A percentile compares a stretch with the other conserved stretches of the same genome.
Evolutionary conservation across 495 filamentous ascomycete genomes (phyloP).

Genomic region (Penicillium turbatum): DNA sequence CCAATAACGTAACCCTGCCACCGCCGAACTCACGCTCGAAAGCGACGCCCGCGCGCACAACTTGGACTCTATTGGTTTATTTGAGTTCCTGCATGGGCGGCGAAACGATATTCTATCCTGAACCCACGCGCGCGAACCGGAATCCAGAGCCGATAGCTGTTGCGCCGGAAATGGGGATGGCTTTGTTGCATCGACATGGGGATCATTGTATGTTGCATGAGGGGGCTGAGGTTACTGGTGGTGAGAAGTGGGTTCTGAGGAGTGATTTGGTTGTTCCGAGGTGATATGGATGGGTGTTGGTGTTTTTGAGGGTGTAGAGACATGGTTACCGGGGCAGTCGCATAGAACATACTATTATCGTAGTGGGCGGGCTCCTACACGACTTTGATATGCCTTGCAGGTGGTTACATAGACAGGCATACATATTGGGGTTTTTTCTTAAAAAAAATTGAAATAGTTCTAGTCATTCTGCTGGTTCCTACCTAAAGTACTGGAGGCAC

Average conservation of each 20-base stretch:
- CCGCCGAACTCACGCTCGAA: conserved; percentile 30
- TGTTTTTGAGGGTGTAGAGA: no score
- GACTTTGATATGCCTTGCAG: neutral
- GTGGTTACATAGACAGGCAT: neutral
- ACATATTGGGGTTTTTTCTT: no score
- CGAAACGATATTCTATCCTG: conserved; percentile 89
- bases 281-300: conserved; percentile 20
- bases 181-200: conserved; percentile 84
- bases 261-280: conserved; percentile 76
- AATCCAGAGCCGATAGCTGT: conserved; percentile 61
- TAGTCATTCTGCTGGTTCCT: conserved; percentile 20
- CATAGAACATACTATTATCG: neutral
- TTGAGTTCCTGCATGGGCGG: conserved; percentile 77
- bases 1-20: conserved; percentile 59
- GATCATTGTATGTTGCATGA: conserved; percentile 88
- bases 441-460: conserved; percentile 9
- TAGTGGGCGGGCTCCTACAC: neutral
- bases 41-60: conserved; percentile 65
- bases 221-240: conserved; percentile 68
- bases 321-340: no score
- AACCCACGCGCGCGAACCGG: conserved; percentile 49
- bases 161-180: conserved; percentile 72
- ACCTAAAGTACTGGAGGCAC: conserved; percentile 6
- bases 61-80: conserved; percentile 90
- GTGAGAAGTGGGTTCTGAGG: conserved; percentile 91